Evolutionary conservation across 257 asterid species (phyloP).

Genomic region (Solanum medicagineum): DNA sequence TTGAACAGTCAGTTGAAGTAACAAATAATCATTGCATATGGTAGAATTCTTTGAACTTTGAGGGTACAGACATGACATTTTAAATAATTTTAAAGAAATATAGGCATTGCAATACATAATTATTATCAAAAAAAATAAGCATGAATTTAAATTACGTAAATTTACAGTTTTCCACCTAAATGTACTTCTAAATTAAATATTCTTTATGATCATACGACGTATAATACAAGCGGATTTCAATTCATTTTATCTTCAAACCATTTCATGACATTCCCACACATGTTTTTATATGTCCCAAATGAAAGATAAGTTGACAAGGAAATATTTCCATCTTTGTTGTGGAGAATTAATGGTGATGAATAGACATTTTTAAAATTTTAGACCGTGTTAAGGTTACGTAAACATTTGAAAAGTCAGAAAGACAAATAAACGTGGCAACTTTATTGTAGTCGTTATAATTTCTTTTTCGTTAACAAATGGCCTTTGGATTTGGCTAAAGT

Average conservation of each 20-base stretch:
- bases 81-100: no score
- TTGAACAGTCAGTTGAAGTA: no score
- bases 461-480: not conserved
- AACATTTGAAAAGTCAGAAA: not conserved
- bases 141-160: not conserved
- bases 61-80: no score
- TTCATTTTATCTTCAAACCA: not conserved
- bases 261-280: not conserved
- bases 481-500: no score
- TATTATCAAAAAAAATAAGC: not conserved
- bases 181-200: not conserved
- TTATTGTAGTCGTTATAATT: not conserved
- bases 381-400: not conserved
- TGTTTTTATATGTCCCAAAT: not conserved
- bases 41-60: no score
- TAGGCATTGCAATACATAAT: no score
- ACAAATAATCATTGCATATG: no score
- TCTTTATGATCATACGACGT: not conserved
- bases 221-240: not conserved
- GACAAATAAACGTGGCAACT: not conserved
- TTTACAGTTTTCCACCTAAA: accelerated
- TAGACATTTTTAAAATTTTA: not conserved
- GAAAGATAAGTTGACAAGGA: not conserved
- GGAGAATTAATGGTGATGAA: not conserved
- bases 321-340: not conserved